Evolutionary conservation across 345 rosid species (phyloP), one percentile per base, ranked within the genome.

Genomic region (Psidium guajava): DNA sequence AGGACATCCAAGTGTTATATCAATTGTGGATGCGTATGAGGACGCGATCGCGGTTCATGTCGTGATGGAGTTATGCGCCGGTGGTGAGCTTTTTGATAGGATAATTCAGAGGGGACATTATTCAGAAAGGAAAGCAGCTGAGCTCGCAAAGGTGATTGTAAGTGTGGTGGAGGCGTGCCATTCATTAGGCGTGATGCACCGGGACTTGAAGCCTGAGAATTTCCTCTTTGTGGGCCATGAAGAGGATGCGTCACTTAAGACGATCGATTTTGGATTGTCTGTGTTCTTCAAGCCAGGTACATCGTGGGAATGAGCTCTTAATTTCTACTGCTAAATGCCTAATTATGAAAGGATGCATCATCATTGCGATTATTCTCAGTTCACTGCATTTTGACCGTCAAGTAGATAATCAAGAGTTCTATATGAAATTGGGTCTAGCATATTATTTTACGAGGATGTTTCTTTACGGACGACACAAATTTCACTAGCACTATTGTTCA

Each of bases 121-220:
- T 54, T 90, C 96, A 0, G 98, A 97, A 90, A 92, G 88, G 73
- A 93, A 95, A 87, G 99, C 98, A 11, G 95, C 98, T 69, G 98
- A 94, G 81, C 98, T 97, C 36, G 95, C 98, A 1, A 93, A 95
- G 84, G 56, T 89, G 74, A 97, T 97, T 47, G 98, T 94, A 69
- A 93, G 98, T 85, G 96, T 97, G 86, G 94, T 97, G 1, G 93
- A 97, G 89, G 94, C 98, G 42, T 97, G 98, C 83, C 99, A 97
- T 89, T 97, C 99, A 80, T 90, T 96, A 5, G 99, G 99, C 54
- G 99, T 97, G 28, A 97, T 96, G 98, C 99, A 97, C 82, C 88
- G 99, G 83, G 99, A 97, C 88, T 92, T 97, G 89, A 97, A 97
- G 93, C 99, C 99, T 21, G 99, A 97, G 91, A 97, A 97, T 90